Conservation (phyloP, 2,329 filamentous ascomycete species). For the Triangularia verruculosa region DNA sequence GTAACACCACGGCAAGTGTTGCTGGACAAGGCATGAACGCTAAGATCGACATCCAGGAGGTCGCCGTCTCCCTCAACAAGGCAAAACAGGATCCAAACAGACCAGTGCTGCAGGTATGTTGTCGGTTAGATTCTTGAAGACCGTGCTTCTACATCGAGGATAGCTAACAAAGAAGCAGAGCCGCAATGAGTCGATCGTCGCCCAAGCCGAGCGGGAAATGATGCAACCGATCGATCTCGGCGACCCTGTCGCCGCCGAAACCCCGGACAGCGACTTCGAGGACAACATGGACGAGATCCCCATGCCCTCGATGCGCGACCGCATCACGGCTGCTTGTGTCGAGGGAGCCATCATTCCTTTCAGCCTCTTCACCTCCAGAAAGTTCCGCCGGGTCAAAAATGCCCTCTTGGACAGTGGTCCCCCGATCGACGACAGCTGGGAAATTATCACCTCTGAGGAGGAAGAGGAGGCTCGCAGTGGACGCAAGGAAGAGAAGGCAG, state of each 20-base stretch:
- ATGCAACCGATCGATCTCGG: neutral
- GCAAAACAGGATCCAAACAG: neutral
- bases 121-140: neutral
- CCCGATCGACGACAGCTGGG: slow-evolving; percentile 16
- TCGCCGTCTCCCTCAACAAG: neutral
- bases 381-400: neutral
- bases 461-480: neutral
- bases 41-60: neutral
- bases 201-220: neutral
- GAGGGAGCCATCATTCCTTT: neutral
- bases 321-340: neutral
- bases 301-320: neutral
- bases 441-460: neutral
- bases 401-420: neutral
- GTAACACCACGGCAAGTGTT: too few species aligned
- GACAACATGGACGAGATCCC: neutral
- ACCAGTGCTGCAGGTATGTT: neutral
- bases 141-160: neutral
- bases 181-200: neutral
- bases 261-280: neutral
- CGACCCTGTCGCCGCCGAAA: neutral
- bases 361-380: neutral
- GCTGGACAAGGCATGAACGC: neutral
- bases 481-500: neutral
- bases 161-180: neutral